Conservation (phyloP, 345 rosid species). For the Eutrema yunnanense region DNA sequence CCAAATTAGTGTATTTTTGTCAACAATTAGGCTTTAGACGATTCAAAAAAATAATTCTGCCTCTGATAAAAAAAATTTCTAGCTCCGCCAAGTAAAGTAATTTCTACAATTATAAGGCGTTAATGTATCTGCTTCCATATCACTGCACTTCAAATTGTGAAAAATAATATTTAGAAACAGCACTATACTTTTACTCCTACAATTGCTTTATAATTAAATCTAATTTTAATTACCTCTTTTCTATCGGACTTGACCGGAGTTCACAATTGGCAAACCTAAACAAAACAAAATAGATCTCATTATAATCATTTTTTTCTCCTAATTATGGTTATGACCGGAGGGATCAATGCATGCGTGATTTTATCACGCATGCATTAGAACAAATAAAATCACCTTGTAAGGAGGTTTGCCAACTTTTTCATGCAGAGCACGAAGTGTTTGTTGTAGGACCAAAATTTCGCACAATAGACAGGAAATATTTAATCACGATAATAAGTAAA, state of each 20-base stretch:
- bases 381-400: conserved; percentile 2
- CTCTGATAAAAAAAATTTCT: too few relatives aligned
- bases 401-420: conserved; percentile 30
- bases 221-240: background rate
- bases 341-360: background rate
- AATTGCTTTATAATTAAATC: background rate
- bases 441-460: too few relatives aligned
- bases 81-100: background rate
- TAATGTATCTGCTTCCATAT: conserved; percentile 9
- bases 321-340: too few relatives aligned
- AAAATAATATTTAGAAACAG: background rate
- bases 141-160: conserved; percentile 4
- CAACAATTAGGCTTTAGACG: too few relatives aligned
- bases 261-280: conserved; percentile 30
- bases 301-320: background rate
- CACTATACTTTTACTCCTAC: background rate
- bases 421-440: conserved; percentile 40
- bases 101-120: conserved; percentile 10
- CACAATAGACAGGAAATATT: too few relatives aligned
- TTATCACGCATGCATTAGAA: background rate
- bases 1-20: too few relatives aligned
- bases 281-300: background rate
- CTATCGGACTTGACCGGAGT: conserved; percentile 18
- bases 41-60: too few relatives aligned
- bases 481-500: too few relatives aligned